phyloP scores from a whole-genome alignment of 108 stramenopile genomes.

The Craspedostauros australis region DNA sequence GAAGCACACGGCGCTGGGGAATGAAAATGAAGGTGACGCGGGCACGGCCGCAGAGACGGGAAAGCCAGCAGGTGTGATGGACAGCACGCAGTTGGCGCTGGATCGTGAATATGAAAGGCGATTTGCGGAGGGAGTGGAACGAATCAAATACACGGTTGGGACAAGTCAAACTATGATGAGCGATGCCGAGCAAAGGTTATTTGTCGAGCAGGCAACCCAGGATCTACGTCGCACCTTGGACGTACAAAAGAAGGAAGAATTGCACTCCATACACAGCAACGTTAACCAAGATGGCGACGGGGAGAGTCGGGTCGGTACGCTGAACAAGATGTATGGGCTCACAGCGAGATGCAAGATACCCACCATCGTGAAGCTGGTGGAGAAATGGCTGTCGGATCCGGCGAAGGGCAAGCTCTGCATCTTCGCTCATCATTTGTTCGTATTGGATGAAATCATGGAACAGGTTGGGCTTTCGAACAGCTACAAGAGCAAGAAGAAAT shows the following conservation, averaged over 20 bases:
- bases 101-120: constrained; percentile 3
- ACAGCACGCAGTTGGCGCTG: background rate
- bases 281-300: background rate
- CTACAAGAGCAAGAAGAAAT: constrained; percentile 27
- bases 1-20: constrained; percentile 15
- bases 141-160: background rate
- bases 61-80: background rate
- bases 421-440: constrained; percentile 93
- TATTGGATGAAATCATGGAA: constrained; percentile 74
- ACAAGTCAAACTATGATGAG: background rate
- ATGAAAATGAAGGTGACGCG: background rate
- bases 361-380: constrained; percentile 54
- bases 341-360: constrained; percentile 84
- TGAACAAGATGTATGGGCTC: constrained; percentile 78
- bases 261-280: constrained; percentile 8
- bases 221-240: constrained; percentile 7
- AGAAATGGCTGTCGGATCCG: constrained; percentile 64
- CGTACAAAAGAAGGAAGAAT: constrained; percentile 8
- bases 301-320: constrained; percentile 40
- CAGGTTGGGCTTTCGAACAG: constrained; percentile 47
- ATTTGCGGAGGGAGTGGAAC: constrained; percentile 2
- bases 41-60: background rate
- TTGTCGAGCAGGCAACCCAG: background rate
- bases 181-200: constrained; percentile 2
- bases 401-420: constrained; percentile 89